Percentiles rank a stretch among this genome's conserved stretches.
phyloP scores from a whole-genome alignment of 371 early-diverging fungal genomes.

The Rozella allomycis region DNA sequence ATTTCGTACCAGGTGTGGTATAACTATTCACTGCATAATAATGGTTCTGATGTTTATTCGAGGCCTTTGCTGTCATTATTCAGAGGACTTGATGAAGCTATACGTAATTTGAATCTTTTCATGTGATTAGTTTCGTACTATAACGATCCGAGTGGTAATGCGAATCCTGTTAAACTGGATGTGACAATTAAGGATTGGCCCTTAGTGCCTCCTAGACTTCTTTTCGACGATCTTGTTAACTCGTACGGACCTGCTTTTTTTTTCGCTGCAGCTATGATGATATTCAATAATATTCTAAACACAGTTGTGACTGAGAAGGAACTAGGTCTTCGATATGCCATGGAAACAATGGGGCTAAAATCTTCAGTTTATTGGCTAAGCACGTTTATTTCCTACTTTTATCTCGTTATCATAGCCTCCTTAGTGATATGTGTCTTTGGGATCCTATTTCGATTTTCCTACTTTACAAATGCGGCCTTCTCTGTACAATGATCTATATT shows the following conservation, averaged over 20 bases:
- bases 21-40: slow-evolving; percentile 28
- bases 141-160: no score
- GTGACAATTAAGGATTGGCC: slow-evolving; percentile 43
- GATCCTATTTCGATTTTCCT: slow-evolving; percentile 28
- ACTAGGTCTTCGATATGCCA: slow-evolving; percentile 31
- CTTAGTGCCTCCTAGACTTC: slow-evolving; percentile 16
- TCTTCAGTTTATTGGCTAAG: slow-evolving; percentile 33
- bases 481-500: slow-evolving; percentile 1
- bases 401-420: slow-evolving; percentile 29
- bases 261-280: slow-evolving; percentile 11
- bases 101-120: slow-evolving; percentile 6
- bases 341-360: slow-evolving; percentile 50
- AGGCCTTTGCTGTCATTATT: slow-evolving; percentile 26
- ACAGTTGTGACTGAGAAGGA: slow-evolving; percentile 46
- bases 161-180: slow-evolving; percentile 9
- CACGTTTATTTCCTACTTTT: slow-evolving; percentile 26
- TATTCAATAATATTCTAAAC: slow-evolving; percentile 34
- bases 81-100: slow-evolving; percentile 41
- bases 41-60: slow-evolving; percentile 33
- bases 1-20: slow-evolving; percentile 44
- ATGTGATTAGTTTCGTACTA: not conserved
- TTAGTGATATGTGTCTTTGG: slow-evolving; percentile 32
- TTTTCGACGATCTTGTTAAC: slow-evolving; percentile 27
- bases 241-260: not conserved
- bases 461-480: slow-evolving; percentile 34